Evolutionary conservation across 192 early-diverging fungal species (phyloP), one percentile per base, ranked within the genome.

Genomic region (Dimargaris verticillata): DNA sequence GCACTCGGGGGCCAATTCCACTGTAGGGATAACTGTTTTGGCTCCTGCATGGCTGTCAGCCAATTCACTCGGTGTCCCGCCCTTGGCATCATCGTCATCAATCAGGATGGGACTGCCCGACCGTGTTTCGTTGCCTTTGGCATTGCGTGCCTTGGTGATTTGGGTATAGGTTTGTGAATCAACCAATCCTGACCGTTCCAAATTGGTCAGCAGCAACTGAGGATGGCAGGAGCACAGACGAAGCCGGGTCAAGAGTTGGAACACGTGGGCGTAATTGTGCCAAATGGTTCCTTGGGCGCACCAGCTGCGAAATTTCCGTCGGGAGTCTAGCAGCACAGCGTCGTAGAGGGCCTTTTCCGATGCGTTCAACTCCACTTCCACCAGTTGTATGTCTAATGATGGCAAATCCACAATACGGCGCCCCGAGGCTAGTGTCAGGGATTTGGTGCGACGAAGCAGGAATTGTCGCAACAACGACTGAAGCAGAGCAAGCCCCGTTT

Each of bases 391-490:
- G 2, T 68, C 64, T 38, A 82, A 83, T 22, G 77, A 68, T 15
- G 92, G 93, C 50, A 98, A 62, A 47, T 73, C 69, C 7, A 98
- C 70, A 53, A 98, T 85, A 11, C 83, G 82, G 52, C 84, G 74
- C 6, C 91, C 89, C n/a, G 86, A 73, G 48, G 66, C 73, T 51
- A 84, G 69, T 11, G 74, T 76, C 68, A 85, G 84, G 25, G 76
- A 68, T 63, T 98, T 98, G 48, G 93, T 98, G 26, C 95, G 78
- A 0, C 95, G 84, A 42, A 98, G 64, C 2, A 88, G 80, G 14
- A 90, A 61, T 1, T 76, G 75, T 60, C 87, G 88, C 72, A 91
- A 74, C 0, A 92, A 73, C 0, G 78, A 81, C 29, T 86, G 81
- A 13, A 90, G 69, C 0, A 70, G 65, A 4, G 60, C 28, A 5